Evolutionary conservation across 2,329 filamentous ascomycete genomes (phyloP).

Genomic region (Sarocladium strictum): DNA sequence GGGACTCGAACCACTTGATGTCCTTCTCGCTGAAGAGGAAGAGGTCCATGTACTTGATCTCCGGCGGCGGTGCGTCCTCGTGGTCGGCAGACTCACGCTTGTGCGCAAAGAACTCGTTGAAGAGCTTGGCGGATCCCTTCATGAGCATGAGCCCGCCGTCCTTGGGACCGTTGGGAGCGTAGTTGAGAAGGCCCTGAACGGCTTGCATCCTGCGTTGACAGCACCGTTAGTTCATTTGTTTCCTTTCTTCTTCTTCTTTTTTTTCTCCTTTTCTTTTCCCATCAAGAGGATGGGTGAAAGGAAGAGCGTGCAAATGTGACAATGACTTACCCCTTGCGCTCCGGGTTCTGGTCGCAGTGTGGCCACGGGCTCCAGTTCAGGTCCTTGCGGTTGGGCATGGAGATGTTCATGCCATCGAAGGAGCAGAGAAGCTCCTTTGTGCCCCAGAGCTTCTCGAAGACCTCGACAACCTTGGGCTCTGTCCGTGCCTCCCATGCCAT

Average conservation of each 20-base stretch:
- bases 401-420: conserved; percentile 38
- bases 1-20: conserved; percentile 16
- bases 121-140: conserved; percentile 14
- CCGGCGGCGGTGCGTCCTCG: not conserved
- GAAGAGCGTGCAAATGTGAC: not conserved
- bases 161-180: conserved; percentile 11
- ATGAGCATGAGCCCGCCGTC: conserved; percentile 18
- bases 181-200: conserved; percentile 21
- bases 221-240: not conserved
- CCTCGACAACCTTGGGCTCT: conserved; percentile 31
- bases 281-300: too few species aligned
- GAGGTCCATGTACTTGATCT: conserved; percentile 11
- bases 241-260: too few species aligned
- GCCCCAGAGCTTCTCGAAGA: conserved; percentile 33
- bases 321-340: conserved; percentile 13
- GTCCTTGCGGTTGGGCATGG: conserved; percentile 23
- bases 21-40: conserved; percentile 14
- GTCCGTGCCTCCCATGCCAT: conserved; percentile 33
- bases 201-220: conserved; percentile 17
- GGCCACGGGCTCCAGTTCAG: conserved; percentile 17
- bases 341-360: conserved; percentile 24
- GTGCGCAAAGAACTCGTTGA: conserved; percentile 14
- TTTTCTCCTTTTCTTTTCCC: too few species aligned
- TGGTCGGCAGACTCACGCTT: conserved; percentile 10
- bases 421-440: conserved; percentile 37